A percentile compares a stretch with the other conserved stretches of the same genome.
Conservation (phyloP, 805 yeast genomes). For the Kuraishia capsulata region DNA sequence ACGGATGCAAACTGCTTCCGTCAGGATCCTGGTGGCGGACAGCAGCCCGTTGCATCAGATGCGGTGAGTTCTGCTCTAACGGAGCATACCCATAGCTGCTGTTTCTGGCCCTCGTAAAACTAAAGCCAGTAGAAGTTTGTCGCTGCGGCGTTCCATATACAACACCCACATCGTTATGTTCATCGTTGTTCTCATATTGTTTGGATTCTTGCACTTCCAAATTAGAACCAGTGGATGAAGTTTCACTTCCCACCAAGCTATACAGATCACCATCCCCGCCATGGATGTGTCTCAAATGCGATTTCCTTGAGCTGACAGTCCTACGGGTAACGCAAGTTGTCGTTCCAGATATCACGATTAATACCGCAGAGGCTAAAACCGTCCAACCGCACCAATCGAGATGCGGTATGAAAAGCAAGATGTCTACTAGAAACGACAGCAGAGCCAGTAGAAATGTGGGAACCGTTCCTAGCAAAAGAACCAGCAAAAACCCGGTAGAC, state of each 20-base stretch:
- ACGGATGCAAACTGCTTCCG: neutral
- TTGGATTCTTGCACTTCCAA: neutral
- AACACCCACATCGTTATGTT: too few relatives aligned
- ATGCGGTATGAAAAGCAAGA: constrained; percentile 67
- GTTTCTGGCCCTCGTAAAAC: too few relatives aligned
- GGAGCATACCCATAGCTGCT: too few relatives aligned
- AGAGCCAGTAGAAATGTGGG: constrained; percentile 63
- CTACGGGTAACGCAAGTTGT: constrained; percentile 67
- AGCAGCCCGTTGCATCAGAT: neutral
- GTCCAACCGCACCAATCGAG: constrained; percentile 84
- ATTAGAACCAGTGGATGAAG: neutral
- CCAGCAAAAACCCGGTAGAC: constrained; percentile 34
- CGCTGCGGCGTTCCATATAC: neutral
- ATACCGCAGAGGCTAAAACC: constrained; percentile 56
- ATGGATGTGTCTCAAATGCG: constrained; percentile 1
- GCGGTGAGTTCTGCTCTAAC: neutral
- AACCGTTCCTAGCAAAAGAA: constrained; percentile 48
- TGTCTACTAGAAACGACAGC: constrained; percentile 74
- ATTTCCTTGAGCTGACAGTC: constrained; percentile 41
- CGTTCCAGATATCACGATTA: constrained; percentile 55
- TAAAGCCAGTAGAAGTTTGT: neutral
- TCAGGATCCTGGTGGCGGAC: neutral
- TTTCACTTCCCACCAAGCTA: neutral
- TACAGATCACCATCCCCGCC: constrained; percentile 1
- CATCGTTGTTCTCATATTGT: neutral